phyloP scores from a whole-genome alignment of 208 protist species.

The Spongospora subterranea region DNA sequence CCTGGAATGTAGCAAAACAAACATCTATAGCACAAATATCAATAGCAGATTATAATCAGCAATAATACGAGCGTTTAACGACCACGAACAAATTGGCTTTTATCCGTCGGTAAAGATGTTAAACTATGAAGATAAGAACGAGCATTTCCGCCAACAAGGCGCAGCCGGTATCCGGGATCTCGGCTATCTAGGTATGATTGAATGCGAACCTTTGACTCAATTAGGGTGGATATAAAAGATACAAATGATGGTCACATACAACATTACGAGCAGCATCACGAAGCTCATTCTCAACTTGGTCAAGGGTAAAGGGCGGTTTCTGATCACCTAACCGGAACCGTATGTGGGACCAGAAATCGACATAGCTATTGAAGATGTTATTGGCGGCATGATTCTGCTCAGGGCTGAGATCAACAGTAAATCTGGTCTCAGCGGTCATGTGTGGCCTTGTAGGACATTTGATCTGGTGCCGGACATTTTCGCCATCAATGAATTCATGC shows the following conservation, averaged over 20 bases:
- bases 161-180: neutral
- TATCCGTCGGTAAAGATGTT: neutral
- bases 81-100: neutral
- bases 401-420: neutral
- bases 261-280: conserved; percentile 30
- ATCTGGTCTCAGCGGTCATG: too few relatives aligned
- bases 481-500: too few relatives aligned
- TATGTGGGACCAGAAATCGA: conserved; percentile 24
- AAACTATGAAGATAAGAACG: conserved; percentile 6
- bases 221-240: neutral
- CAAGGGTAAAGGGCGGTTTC: neutral
- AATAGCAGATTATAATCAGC: neutral
- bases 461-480: too few relatives aligned
- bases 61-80: neutral
- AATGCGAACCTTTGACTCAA: neutral
- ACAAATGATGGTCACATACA: neutral
- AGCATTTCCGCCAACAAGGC: conserved; percentile 8
- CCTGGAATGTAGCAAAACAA: conserved; percentile 18
- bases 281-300: neutral
- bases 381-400: neutral
- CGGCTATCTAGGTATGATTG: conserved; percentile 39
- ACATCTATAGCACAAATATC: neutral
- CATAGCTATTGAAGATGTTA: neutral
- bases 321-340: conserved; percentile 7
- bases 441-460: too few relatives aligned